These are phyloP conservation scores for Chenopodium suecicum DNA, from an alignment of 148 eudicot genomes.

Conservation along the genomic window DNA sequence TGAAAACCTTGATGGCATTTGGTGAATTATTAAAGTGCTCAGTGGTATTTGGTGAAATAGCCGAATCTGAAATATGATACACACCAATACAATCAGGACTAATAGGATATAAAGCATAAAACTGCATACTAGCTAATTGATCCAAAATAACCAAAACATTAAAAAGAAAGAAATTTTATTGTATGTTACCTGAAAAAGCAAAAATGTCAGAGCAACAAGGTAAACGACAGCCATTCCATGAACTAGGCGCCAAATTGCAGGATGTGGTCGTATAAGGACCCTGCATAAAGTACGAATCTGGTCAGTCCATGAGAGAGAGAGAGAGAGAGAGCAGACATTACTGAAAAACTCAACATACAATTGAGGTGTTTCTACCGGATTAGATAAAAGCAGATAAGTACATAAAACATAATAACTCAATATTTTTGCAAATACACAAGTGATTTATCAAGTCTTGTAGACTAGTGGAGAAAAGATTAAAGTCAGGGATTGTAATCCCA, in stretches of 20 bases:
- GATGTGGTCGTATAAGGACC: slow-evolving; percentile 93
- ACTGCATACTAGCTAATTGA: background rate
- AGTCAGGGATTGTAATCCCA: background rate
- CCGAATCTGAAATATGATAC: background rate
- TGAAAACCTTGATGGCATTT: no score
- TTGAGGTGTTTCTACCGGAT: background rate
- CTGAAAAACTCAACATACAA: background rate
- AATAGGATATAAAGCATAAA: background rate
- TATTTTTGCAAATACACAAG: background rate
- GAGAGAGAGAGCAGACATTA: background rate
- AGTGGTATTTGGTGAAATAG: no score
- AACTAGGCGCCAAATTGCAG: slow-evolving; percentile 98
- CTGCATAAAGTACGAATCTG: slow-evolving; percentile 37
- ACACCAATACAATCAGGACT: background rate
- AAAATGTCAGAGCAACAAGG: slow-evolving; percentile 89
- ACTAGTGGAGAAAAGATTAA: background rate
- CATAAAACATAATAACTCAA: background rate
- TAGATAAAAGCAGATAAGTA: background rate
- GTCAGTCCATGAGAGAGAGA: slow-evolving; percentile 1
- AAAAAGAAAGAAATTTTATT: no score
- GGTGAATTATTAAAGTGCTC: no score
- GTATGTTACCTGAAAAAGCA: slow-evolving; percentile 81
- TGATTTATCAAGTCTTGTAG: background rate
- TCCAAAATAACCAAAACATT: background rate
- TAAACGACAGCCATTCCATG: slow-evolving; percentile 97